Percentiles rank a stretch among this genome's conserved stretches.
phyloP scores from a whole-genome alignment of 129 eudicot species.

The Helianthus tuberosus region DNA sequence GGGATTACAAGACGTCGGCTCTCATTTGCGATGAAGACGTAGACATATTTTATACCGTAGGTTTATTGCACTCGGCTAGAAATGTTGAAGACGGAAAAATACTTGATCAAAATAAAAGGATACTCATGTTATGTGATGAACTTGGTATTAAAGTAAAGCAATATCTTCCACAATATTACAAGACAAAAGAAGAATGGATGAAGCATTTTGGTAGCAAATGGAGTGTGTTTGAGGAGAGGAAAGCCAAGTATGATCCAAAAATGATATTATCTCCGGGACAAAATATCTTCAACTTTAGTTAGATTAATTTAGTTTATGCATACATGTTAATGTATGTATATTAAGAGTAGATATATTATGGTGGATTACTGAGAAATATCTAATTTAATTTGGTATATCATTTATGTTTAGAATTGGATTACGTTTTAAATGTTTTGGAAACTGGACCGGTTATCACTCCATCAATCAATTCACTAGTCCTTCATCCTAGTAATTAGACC shows the following conservation, averaged over 20 bases:
- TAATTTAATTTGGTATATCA: neutral
- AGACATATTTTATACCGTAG: slow-evolving; percentile 63
- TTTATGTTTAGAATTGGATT: too few relatives aligned
- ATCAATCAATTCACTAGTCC: too few relatives aligned
- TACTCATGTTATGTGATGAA: slow-evolving; percentile 56
- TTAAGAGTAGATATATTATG: neutral
- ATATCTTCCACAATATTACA: slow-evolving; percentile 74
- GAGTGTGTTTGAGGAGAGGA: slow-evolving; percentile 55
- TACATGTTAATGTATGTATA: neutral
- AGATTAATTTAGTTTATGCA: neutral
- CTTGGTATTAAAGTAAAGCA: slow-evolving; percentile 59
- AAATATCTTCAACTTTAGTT: slow-evolving; percentile 48
- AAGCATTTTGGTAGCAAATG: slow-evolving; percentile 82
- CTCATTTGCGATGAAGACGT: slow-evolving; percentile 71
- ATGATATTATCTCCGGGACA: slow-evolving; percentile 88
- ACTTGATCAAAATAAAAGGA: slow-evolving; percentile 56
- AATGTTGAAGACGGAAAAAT: slow-evolving; percentile 27
- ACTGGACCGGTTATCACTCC: too few relatives aligned
- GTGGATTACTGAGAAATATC: neutral
- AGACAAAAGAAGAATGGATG: slow-evolving; percentile 69
- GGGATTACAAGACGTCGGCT: slow-evolving; percentile 88
- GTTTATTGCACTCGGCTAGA: slow-evolving; percentile 58
- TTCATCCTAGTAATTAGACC: too few relatives aligned
- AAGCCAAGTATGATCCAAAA: slow-evolving; percentile 72
- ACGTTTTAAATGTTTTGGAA: too few relatives aligned